These are phyloP conservation scores for Ascochyta clinopodiicola DNA, from an alignment of 2,329 filamentous ascomycete species.

Conservation along the genomic window DNA sequence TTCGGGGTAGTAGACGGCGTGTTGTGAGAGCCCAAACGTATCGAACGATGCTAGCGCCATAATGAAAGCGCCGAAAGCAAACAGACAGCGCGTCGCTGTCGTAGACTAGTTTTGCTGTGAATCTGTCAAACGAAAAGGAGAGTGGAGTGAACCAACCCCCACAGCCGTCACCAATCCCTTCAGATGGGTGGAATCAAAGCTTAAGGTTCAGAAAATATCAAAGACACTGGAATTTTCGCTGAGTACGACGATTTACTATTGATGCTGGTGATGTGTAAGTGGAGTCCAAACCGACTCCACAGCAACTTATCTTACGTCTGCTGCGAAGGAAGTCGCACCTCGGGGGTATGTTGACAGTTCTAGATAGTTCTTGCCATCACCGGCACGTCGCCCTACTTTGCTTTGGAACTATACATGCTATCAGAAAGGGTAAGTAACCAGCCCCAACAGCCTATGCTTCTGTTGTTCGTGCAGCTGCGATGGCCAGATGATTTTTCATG, in stretches of 20 bases:
- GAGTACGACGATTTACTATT: background rate
- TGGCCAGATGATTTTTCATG: conserved; percentile 41
- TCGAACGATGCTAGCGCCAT: conserved; percentile 24
- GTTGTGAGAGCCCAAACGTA: conserved; percentile 19
- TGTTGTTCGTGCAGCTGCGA: conserved; percentile 23
- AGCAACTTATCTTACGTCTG: background rate
- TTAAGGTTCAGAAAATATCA: background rate
- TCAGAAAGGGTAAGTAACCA: background rate
- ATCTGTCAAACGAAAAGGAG: background rate
- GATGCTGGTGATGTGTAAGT: background rate
- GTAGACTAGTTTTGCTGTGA: conserved; percentile 16
- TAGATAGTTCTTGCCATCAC: background rate
- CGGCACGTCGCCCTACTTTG: too few relatives aligned
- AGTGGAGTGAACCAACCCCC: background rate
- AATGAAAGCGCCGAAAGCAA: conserved; percentile 9
- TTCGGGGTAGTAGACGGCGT: conserved; percentile 29
- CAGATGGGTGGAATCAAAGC: background rate
- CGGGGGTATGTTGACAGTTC: background rate
- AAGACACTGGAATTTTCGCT: background rate
- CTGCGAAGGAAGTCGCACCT: background rate
- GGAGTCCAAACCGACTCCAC: background rate
- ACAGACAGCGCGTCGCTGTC: conserved; percentile 16
- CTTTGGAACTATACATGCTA: background rate
- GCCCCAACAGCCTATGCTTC: conserved; percentile 13
- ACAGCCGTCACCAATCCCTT: background rate